phyloP scores from a whole-genome alignment of 495 filamentous ascomycete species.

The Podospora fimiseda region DNA sequence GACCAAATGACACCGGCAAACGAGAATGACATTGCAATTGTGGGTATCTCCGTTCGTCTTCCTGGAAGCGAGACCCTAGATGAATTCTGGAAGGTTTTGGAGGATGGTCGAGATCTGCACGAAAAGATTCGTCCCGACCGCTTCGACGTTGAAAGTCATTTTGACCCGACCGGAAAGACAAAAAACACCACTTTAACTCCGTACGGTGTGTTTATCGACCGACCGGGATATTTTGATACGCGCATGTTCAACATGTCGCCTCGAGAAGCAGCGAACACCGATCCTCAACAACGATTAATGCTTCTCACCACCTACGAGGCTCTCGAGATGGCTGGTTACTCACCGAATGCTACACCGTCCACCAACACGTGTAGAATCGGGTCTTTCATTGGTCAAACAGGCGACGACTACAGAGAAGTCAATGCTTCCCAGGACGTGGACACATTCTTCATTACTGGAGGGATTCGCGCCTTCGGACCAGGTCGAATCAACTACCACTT shows the following conservation, averaged over 20 bases:
- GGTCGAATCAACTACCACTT: slow-evolving; percentile 76
- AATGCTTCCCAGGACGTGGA: slow-evolving; percentile 79
- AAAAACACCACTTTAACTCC: slow-evolving; percentile 63
- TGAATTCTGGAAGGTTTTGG: slow-evolving; percentile 57
- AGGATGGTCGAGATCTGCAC: slow-evolving; percentile 49
- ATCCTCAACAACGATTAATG: slow-evolving; percentile 71
- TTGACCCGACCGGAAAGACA: slow-evolving; percentile 58
- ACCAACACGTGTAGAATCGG: slow-evolving; percentile 71
- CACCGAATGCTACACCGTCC: slow-evolving; percentile 66
- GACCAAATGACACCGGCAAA: background rate
- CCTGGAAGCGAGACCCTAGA: slow-evolving; percentile 52
- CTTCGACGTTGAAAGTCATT: slow-evolving; percentile 64
- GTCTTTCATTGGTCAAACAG: slow-evolving; percentile 74
- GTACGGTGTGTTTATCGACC: slow-evolving; percentile 74
- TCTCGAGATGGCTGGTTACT: slow-evolving; percentile 73
- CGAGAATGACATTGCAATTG: slow-evolving; percentile 47
- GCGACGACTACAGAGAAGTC: slow-evolving; percentile 79
- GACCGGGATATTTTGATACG: slow-evolving; percentile 69
- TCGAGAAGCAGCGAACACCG: slow-evolving; percentile 69
- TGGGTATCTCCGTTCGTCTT: slow-evolving; percentile 60
- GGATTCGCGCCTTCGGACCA: slow-evolving; percentile 71
- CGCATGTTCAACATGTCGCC: slow-evolving; percentile 85
- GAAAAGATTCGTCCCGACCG: slow-evolving; percentile 55
- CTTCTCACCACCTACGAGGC: slow-evolving; percentile 77
- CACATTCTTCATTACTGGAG: slow-evolving; percentile 83